Evolutionary conservation across 495 filamentous ascomycete species (phyloP).

Genomic region (Aspergillus panamensis): DNA sequence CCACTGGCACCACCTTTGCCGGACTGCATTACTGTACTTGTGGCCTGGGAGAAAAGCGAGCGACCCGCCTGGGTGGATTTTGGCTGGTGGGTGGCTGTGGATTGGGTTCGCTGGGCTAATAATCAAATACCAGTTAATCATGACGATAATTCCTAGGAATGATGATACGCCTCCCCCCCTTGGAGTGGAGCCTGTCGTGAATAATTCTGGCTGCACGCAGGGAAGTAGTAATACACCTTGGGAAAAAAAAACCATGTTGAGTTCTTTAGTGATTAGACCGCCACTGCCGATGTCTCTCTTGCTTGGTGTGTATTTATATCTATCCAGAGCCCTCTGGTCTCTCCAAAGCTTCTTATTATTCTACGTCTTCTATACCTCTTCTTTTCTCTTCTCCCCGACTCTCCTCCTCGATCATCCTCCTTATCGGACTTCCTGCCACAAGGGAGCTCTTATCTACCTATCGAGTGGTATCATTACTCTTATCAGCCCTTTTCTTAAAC

Average conservation of each 20-base stretch:
- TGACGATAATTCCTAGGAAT: slow-evolving; percentile 45
- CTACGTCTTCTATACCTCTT: neutral
- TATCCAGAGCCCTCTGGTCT: neutral
- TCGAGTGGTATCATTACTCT: slow-evolving; percentile 14
- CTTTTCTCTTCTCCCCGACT: slow-evolving; percentile 2
- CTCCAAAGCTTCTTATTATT: neutral
- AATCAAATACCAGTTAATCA: slow-evolving; percentile 22
- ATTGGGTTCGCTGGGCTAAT: neutral
- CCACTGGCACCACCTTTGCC: neutral
- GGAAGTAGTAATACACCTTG: slow-evolving; percentile 6
- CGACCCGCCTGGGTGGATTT: neutral
- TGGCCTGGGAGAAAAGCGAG: neutral
- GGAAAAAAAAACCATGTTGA: neutral
- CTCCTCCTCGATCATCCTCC: slow-evolving; percentile 6
- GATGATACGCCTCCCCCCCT: slow-evolving; percentile 27
- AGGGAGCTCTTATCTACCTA: slow-evolving; percentile 5
- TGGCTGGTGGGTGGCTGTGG: neutral
- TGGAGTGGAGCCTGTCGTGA: slow-evolving; percentile 28
- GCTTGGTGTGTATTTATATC: slow-evolving; percentile 12
- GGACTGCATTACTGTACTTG: neutral
- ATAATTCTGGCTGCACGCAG: slow-evolving; percentile 17
- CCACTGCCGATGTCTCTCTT: slow-evolving; percentile 13
- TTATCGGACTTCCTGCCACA: neutral
- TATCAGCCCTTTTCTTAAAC: slow-evolving; percentile 14
- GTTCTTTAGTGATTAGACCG: slow-evolving; percentile 11